These are phyloP conservation scores for Pinus taeda DNA, from an alignment of 75 land plant species.

Conservation along the genomic window DNA sequence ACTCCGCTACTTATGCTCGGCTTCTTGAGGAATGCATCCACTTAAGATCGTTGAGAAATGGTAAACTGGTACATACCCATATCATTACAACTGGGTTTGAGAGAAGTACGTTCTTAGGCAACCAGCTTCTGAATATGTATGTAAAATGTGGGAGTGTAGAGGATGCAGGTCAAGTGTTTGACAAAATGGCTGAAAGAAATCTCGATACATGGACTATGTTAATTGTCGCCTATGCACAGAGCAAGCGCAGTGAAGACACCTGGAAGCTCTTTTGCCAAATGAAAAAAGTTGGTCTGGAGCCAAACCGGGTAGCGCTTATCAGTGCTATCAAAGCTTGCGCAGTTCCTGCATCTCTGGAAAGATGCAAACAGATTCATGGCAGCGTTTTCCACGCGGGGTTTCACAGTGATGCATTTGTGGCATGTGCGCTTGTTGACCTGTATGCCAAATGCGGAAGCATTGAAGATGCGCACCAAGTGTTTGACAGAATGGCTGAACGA, in stretches of 20 bases:
- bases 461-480: conserved; percentile 35
- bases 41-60: conserved; percentile 15
- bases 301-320: conserved; percentile 41
- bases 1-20: not conserved
- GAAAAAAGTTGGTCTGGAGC: conserved; percentile 31
- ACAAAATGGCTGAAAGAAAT: conserved; percentile 27
- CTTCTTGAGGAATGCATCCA: conserved; percentile 20
- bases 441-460: conserved; percentile 56
- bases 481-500: conserved; percentile 43
- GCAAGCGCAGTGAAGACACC: conserved; percentile 20
- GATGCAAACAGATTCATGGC: conserved; percentile 52
- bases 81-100: conserved; percentile 21
- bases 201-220: conserved; percentile 37
- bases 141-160: conserved; percentile 18
- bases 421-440: conserved; percentile 61
- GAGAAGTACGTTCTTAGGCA: conserved; percentile 13
- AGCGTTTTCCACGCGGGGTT: conserved; percentile 25
- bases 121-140: conserved; percentile 31
- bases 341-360: conserved; percentile 15
- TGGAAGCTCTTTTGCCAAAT: conserved; percentile 50
- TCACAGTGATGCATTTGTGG: conserved; percentile 46
- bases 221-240: conserved; percentile 17
- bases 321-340: conserved; percentile 48
- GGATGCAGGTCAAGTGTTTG: conserved; percentile 27
- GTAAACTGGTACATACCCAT: conserved; percentile 22